Percentiles rank a stretch among this genome's conserved stretches.
These are phyloP conservation scores for Phytophthora aleatoria DNA, from an alignment of 352 stramenopile species.

Conservation along the genomic window DNA sequence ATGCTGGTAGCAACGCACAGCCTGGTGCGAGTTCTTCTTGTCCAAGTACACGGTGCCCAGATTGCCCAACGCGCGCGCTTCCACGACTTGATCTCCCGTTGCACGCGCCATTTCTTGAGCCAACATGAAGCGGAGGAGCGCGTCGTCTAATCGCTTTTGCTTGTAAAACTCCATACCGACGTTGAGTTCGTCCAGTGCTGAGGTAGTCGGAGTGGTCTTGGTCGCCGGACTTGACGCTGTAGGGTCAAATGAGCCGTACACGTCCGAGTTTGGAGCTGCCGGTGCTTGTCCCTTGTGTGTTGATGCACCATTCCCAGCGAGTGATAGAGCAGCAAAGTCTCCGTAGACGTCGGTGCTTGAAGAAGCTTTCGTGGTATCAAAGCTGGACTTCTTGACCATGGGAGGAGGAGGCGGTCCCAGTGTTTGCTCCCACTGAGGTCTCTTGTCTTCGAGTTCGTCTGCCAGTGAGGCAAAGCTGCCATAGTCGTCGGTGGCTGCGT, in stretches of 20 bases:
- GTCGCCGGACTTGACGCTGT: neutral
- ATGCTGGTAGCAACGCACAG: constrained; percentile 77
- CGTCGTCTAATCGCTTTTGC: constrained; percentile 65
- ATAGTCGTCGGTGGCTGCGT: constrained; percentile 21
- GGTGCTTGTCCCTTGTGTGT: neutral
- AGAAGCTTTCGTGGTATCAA: constrained; percentile 9
- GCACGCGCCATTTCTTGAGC: constrained; percentile 59
- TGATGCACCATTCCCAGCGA: constrained; percentile 3
- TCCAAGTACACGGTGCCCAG: constrained; percentile 81
- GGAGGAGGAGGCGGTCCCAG: constrained; percentile 32
- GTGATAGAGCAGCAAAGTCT: constrained; percentile 39
- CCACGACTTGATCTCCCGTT: constrained; percentile 59
- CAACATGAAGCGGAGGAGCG: constrained; percentile 64
- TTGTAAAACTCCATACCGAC: constrained; percentile 82
- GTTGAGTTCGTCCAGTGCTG: constrained; percentile 71
- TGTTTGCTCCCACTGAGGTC: constrained; percentile 17
- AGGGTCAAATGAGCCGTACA: constrained; percentile 32
- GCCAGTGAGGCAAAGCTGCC: constrained; percentile 29
- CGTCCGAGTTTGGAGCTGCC: constrained; percentile 25
- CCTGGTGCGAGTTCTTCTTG: constrained; percentile 67
- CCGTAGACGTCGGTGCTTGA: constrained; percentile 32
- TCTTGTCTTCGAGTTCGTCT: constrained; percentile 22
- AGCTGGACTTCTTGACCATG: constrained; percentile 2
- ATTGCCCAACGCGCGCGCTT: constrained; percentile 78
- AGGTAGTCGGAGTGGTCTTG: constrained; percentile 32